Conservation (phyloP, 345 rosid species). For the Camelina laxa region DNA sequence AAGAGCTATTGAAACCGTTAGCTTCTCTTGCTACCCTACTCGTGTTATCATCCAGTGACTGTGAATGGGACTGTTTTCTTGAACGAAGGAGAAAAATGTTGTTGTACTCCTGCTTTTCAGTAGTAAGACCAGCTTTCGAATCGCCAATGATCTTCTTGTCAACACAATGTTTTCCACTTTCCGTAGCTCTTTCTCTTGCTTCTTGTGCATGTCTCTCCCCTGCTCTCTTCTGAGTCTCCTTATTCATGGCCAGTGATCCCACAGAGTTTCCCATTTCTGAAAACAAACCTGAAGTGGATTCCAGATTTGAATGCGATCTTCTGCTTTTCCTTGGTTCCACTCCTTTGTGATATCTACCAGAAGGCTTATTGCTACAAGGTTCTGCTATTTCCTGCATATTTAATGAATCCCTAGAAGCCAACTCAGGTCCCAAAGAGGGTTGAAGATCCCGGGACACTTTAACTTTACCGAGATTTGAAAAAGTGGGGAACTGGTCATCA, state of each 20-base stretch:
- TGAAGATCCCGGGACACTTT: constrained; percentile 49
- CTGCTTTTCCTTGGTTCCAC: constrained; percentile 27
- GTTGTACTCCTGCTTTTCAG: constrained; percentile 41
- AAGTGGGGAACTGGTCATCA: constrained; percentile 35
- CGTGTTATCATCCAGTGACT: constrained; percentile 40
- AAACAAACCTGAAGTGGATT: constrained; percentile 34
- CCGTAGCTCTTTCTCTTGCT: constrained; percentile 33
- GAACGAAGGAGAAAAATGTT: constrained; percentile 59
- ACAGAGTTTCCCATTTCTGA: constrained; percentile 45
- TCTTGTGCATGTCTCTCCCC: constrained; percentile 31
- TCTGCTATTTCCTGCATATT: constrained; percentile 42
- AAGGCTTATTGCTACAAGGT: constrained; percentile 46
- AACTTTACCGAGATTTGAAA: constrained; percentile 43
- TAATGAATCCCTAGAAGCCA: constrained; percentile 52
- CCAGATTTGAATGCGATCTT: constrained; percentile 35
- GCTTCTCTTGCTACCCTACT: constrained; percentile 33
- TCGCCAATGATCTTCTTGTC: constrained; percentile 44
- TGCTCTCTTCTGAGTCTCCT: constrained; percentile 45
- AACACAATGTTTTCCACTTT: constrained; percentile 15
- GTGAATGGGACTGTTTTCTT: constrained; percentile 41
- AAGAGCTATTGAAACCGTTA: constrained; percentile 38
- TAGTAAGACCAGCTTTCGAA: constrained; percentile 40
- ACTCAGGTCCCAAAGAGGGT: constrained; percentile 52
- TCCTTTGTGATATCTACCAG: constrained; percentile 15
- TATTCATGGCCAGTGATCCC: constrained; percentile 24